Conservation (phyloP, 1,284 basidiomycete genomes). For the Moesziomyces sp. region DNA sequence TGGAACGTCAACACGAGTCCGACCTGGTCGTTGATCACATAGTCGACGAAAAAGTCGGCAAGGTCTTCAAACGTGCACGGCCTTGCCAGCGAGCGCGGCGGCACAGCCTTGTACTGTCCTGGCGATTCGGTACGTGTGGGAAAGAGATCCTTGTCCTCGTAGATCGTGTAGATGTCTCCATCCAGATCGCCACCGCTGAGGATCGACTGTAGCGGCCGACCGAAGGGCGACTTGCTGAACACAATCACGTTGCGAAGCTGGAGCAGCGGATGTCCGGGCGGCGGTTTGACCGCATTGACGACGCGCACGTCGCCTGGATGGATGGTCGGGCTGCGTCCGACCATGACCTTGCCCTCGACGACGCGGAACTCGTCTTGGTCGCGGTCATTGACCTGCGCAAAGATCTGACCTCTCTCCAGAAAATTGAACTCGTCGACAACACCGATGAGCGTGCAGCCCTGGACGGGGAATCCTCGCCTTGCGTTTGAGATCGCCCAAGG, state of each 20-base stretch:
- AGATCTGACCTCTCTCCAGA: conserved; percentile 39
- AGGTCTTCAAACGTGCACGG: conserved; percentile 75
- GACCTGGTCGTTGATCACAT: conserved; percentile 72
- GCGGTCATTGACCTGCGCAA: conserved; percentile 26
- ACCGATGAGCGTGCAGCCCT: conserved; percentile 29
- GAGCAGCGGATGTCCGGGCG: conserved; percentile 30
- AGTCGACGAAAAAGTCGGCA: conserved; percentile 79
- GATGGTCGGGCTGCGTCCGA: conserved; percentile 46
- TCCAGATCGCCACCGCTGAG: conserved; percentile 48
- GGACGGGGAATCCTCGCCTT: conserved; percentile 34
- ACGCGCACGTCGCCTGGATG: conserved; percentile 48
- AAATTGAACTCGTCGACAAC: conserved; percentile 39
- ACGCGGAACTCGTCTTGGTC: conserved; percentile 7
- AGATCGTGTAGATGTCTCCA: conserved; percentile 68
- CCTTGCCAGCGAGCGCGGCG: conserved; percentile 71
- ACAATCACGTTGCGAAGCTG: conserved; percentile 46
- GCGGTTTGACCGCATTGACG: conserved; percentile 34
- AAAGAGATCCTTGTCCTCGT: conserved; percentile 71
- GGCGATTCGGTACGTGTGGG: conserved; percentile 71
- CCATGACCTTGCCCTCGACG: conserved; percentile 42
- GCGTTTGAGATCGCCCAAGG: conserved; percentile 34
- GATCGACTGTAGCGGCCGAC: conserved; percentile 39
- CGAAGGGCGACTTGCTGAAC: conserved; percentile 25
- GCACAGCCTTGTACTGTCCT: conserved; percentile 73
- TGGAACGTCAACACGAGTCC: conserved; percentile 73